phyloP scores from a whole-genome alignment of 169 alveolate genomes.

The Amoebophrya sp. region DNA sequence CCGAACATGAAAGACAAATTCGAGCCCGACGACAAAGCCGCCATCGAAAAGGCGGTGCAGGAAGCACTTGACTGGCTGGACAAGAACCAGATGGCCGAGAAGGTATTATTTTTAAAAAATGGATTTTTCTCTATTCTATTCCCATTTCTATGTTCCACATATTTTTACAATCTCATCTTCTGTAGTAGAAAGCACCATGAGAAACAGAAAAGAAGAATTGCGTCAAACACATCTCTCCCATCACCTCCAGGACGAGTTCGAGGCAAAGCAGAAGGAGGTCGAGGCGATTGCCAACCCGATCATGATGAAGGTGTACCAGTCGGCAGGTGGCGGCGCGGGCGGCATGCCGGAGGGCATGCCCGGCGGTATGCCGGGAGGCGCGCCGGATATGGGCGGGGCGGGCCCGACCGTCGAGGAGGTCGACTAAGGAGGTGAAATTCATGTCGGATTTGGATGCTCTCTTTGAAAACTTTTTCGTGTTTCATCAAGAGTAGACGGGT shows the following conservation, averaged over 20 bases:
- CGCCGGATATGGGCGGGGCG: slow-evolving; percentile 59
- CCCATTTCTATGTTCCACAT: too few relatives aligned
- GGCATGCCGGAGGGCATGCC: slow-evolving; percentile 84
- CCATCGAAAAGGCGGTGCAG: slow-evolving; percentile 71
- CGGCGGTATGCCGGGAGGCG: slow-evolving; percentile 61
- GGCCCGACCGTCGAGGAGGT: slow-evolving; percentile 90
- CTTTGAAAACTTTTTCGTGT: too few relatives aligned
- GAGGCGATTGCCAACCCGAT: slow-evolving; percentile 88
- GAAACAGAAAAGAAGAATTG: too few relatives aligned
- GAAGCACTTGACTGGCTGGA: slow-evolving; percentile 89
- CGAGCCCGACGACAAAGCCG: slow-evolving; percentile 75
- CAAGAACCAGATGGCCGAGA: slow-evolving; percentile 85
- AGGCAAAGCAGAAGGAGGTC: slow-evolving; percentile 88
- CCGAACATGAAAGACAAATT: slow-evolving; percentile 86
- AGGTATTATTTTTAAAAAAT: neutral
- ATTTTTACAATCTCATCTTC: too few relatives aligned
- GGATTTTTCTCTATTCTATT: too few relatives aligned
- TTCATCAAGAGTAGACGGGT: too few relatives aligned
- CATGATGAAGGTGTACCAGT: slow-evolving; percentile 74
- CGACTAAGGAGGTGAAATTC: too few relatives aligned
- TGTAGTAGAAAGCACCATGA: too few relatives aligned
- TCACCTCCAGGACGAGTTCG: slow-evolving; percentile 72
- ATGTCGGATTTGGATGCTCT: too few relatives aligned
- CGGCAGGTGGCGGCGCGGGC: slow-evolving; percentile 84
- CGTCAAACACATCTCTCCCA: neutral